Evolutionary conservation across 2,329 filamentous ascomycete species (phyloP), one percentile per base, ranked within the genome.

Genomic region (Cercospora sojina): DNA sequence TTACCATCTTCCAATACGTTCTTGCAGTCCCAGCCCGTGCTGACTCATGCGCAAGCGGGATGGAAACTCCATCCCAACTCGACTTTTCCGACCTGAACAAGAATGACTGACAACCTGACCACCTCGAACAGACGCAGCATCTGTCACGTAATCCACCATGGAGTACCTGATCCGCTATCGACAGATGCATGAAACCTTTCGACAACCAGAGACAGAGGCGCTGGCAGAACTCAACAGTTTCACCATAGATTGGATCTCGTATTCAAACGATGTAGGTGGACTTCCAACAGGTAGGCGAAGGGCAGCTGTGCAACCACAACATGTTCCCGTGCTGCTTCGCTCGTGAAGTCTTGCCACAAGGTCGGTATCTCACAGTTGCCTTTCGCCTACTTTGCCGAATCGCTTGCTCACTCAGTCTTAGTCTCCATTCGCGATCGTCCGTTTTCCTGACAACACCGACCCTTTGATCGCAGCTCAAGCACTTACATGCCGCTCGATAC

Each of bases 141-240:
- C 7, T 32, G 16, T 35, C 53, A 23, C 47, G 13, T 53, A 53
- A 53, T 5, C 13, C 47, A 31, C 9, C 7, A 86, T 86, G 87
- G 87, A 96, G 69, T 98, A 91, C 76, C 85, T 99, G 67, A 88
- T 99, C 70, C 91, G 94, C 73, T 93, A 98, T 77, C 90, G 90
- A 53, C 95, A 98, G 79, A 84, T 86, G 66, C 93, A 98, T 78
- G 92, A 97, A 81, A 90, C 87, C n/a, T 99, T 99, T 77, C 90
- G 94, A 43, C 83, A 88, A 64, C 87, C 93, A 3, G 95, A 99
- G 79, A 86, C 97, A 13, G 83, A 94, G 74, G 89, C 95, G 25
- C 83, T 99, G 20, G 93, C 92, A 3, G 81, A 87, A 9, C 77
- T 94, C 5, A 86, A 88, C 64, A 84, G 84, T 9, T 82, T 95